A percentile compares a stretch with the other conserved stretches of the same genome.
phyloP scores from a whole-genome alignment of 768 basidiomycete species.

The Serendipita indica region DNA sequence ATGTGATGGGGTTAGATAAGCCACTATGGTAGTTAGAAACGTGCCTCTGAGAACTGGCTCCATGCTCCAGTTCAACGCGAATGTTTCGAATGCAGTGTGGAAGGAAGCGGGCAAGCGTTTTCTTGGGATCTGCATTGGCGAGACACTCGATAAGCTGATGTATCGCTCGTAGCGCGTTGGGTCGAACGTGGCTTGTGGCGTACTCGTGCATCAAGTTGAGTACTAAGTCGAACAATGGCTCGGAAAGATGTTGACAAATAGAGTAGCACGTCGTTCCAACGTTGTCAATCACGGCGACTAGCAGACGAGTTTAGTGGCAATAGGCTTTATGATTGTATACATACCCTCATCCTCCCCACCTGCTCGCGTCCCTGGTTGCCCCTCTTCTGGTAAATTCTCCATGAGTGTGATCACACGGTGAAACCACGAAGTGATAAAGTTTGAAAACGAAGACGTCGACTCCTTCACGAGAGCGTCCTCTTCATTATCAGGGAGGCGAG shows the following conservation, averaged over 20 bases:
- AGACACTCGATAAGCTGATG: constrained; percentile 78
- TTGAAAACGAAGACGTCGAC: constrained; percentile 58
- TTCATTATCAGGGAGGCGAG: constrained; percentile 39
- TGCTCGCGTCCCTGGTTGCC: constrained; percentile 39
- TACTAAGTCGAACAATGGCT: constrained; percentile 61
- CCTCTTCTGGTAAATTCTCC: constrained; percentile 77
- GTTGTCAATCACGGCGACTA: constrained; percentile 62
- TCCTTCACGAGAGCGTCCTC: constrained; percentile 60
- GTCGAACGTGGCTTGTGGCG: constrained; percentile 60
- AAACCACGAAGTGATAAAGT: constrained; percentile 74
- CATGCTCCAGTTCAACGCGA: constrained; percentile 61
- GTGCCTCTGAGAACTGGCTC: constrained; percentile 51
- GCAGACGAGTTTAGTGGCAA: neutral
- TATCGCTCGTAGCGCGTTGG: constrained; percentile 76
- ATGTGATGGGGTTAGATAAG: constrained; percentile 15
- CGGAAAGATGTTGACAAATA: constrained; percentile 61
- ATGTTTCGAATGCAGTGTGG: constrained; percentile 60
- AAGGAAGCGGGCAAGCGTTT: constrained; percentile 66
- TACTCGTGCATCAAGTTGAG: constrained; percentile 76
- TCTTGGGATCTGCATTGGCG: constrained; percentile 61
- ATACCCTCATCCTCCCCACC: constrained; percentile 52
- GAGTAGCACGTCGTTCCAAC: constrained; percentile 62
- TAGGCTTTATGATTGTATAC: neutral
- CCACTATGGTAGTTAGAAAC: neutral
- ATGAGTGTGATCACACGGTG: constrained; percentile 64